Conservation (phyloP, 2,329 filamentous ascomycete genomes). For the Sphaerostilbella broomeana region DNA sequence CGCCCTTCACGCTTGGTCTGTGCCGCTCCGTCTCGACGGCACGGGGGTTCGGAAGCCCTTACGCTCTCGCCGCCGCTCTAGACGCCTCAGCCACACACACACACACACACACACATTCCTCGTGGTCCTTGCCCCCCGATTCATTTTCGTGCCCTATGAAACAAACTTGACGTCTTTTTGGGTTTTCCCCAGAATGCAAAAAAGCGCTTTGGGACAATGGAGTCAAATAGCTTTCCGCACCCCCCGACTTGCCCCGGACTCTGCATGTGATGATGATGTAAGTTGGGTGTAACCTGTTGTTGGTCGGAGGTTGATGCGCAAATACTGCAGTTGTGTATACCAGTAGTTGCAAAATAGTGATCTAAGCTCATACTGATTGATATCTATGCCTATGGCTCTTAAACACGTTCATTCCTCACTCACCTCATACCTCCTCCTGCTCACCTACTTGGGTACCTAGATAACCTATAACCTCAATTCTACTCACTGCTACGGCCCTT, state of each 20-base stretch:
- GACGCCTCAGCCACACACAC: neutral
- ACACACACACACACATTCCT: constrained; percentile 1
- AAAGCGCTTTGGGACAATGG: neutral
- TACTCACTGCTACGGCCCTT: no score
- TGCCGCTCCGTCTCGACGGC: constrained; percentile 17
- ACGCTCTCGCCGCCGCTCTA: neutral
- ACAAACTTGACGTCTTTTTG: neutral
- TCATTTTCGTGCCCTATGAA: constrained; percentile 21
- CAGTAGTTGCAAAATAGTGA: no score
- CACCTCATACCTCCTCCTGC: no score
- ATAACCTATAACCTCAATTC: no score
- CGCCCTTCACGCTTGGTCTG: constrained; percentile 1
- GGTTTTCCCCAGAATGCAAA: neutral
- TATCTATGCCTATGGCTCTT: no score
- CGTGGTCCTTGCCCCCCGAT: constrained; percentile 14
- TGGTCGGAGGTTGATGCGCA: neutral
- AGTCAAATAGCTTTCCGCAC: neutral
- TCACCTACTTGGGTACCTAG: no score
- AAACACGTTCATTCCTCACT: no score
- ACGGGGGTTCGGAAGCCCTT: constrained; percentile 11
- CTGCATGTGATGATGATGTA: neutral
- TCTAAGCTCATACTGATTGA: no score
- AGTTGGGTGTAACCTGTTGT: neutral
- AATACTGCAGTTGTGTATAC: neutral
- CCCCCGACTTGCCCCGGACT: neutral